These are phyloP conservation scores for Crithidia acanthocephali DNA, from an alignment of 208 protist species.

Conservation along the genomic window DNA sequence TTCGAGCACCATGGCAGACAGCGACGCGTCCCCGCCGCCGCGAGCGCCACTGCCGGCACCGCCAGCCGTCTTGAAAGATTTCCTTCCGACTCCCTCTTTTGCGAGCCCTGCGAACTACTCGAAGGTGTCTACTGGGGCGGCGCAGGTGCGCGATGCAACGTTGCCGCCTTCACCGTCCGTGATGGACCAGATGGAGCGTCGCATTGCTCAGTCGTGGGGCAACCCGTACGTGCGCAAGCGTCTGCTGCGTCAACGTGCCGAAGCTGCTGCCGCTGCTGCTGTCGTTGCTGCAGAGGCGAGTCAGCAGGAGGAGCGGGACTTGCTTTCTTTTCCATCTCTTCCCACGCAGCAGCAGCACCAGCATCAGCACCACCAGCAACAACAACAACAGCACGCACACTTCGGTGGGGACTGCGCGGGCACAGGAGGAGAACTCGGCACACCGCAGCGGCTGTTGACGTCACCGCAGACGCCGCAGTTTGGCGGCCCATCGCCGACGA, in stretches of 20 bases:
- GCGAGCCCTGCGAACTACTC: neutral
- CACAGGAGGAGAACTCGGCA: neutral
- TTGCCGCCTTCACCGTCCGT: constrained; percentile 8
- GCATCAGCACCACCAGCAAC: too few species aligned
- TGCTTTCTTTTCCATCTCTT: neutral
- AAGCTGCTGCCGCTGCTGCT: constrained; percentile 14
- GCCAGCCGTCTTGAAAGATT: constrained; percentile 2
- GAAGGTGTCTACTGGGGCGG: neutral
- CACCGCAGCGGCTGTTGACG: neutral
- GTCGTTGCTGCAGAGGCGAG: neutral
- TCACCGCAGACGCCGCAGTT: neutral
- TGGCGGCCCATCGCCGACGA: neutral
- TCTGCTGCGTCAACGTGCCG: constrained; percentile 31
- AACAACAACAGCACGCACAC: too few species aligned
- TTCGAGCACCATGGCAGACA: neutral
- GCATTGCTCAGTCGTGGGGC: constrained; percentile 68
- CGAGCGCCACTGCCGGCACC: neutral
- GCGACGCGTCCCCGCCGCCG: constrained; percentile 11
- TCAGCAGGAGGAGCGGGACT: neutral
- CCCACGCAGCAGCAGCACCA: neutral
- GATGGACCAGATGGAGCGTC: constrained; percentile 59
- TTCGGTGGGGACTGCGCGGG: neutral
- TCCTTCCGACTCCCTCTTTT: neutral
- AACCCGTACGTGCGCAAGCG: constrained; percentile 80
- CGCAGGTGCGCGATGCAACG: neutral